Evolutionary conservation across 106 monocot species (phyloP).

Genomic region (Acorus calamus): DNA sequence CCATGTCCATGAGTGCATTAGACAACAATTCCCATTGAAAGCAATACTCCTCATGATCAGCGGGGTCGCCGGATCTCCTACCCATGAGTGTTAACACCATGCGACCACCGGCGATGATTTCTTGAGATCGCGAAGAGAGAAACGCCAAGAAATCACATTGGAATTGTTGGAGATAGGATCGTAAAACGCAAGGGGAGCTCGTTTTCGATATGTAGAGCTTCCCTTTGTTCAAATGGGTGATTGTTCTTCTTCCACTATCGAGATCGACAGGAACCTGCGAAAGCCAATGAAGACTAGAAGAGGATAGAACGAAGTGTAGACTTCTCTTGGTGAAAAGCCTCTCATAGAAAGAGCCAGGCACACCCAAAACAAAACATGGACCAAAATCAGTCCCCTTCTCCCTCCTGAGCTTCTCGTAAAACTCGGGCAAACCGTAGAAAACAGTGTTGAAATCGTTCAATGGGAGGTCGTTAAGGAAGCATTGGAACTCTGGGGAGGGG

Average conservation of each 20-base stretch:
- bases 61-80: not conserved
- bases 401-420: too few species aligned
- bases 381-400: too few species aligned
- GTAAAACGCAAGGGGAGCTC: conserved; percentile 10
- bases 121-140: conserved; percentile 11
- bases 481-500: too few species aligned
- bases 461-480: too few species aligned
- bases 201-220: conserved; percentile 14
- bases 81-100: conserved; percentile 16
- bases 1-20: too few species aligned
- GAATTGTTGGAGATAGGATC: conserved; percentile 15
- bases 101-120: conserved; percentile 11
- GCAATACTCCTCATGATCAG: too few species aligned
- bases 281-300: conserved; percentile 22
- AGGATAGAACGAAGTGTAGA: conserved; percentile 25
- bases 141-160: conserved; percentile 17
- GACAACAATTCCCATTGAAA: too few species aligned
- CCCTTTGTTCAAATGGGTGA: conserved; percentile 8
- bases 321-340: conserved; percentile 17
- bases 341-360: conserved; percentile 25
- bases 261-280: conserved; percentile 12
- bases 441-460: too few species aligned
- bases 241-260: not conserved
- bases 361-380: not conserved
- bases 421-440: too few species aligned